Evolutionary conservation across 202 grass and related monocot genomes (phyloP), one percentile per base, ranked within the genome.

Genomic region (Saccharum hybrid): DNA sequence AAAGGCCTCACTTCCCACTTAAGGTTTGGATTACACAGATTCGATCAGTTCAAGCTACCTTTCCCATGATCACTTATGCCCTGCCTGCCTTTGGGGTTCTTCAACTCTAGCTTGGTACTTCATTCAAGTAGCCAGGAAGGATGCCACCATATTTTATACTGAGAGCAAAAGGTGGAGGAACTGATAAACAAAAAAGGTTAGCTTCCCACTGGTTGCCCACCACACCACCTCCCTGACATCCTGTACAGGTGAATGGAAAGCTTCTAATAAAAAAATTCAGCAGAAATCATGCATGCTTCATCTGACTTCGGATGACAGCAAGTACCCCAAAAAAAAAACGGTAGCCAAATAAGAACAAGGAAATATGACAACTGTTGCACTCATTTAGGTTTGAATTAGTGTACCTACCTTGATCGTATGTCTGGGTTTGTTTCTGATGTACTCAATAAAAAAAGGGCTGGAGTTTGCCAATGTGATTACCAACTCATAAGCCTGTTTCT

Each of bases 191-290:
- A 31, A 81, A 81, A 85, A 59, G 7, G 57, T 49, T 46, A 82
- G 9, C 77, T 78, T n/a, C 52, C 75, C 12, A 60, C 48, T 73
- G 83, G 88, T 86, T 86, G 67, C 38, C 12, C 74, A 89, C 14
- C 83, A 18, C 68, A 89, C 23, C 88, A 19, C 31, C 48, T 77
- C 77, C n/a, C 66, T 78, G 31, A 89, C 78, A 77, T 56, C 52
- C 2, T 73, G 7, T 61, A 42, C 57, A 13, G 67, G 6, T 68
- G 67, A 77, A 66, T 28, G 31, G 8, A 54, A 22, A 71, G 11
- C 19, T 85, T 84, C 13, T 6, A 54, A 80, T 33, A 56, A 36
- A 42, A 45, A n/a, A 52, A 26, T 16, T 22, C 38, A 76, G 31
- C 18, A 13, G 2, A 6, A 59, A 60, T 52, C 15, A 62, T 71